Conservation (phyloP, 768 basidiomycete species). For the Boletus tylopilopsis region DNA sequence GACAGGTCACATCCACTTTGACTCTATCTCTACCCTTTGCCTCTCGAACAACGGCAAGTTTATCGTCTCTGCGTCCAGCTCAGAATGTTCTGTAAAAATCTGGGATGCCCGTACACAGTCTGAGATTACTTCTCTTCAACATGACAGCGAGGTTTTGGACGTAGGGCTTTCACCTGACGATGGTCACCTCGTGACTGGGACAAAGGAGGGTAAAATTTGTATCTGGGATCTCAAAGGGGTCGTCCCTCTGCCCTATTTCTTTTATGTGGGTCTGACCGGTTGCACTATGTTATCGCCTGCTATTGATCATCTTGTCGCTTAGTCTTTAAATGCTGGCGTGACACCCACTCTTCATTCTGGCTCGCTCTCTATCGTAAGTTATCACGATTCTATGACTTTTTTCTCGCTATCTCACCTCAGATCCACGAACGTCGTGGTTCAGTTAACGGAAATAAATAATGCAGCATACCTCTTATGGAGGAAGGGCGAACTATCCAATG, state of each 20-base stretch:
- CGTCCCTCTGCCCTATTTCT: constrained; percentile 11
- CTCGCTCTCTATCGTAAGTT: constrained; percentile 6
- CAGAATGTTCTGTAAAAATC: constrained; percentile 11
- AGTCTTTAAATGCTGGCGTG: constrained; percentile 10
- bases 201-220: constrained; percentile 5
- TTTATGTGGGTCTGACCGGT: constrained; percentile 2
- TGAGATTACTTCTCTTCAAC: constrained; percentile 7
- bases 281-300: not conserved
- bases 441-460: constrained; percentile 15
- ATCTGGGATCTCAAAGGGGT: constrained; percentile 15
- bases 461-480: constrained; percentile 10
- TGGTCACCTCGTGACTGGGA: not conserved
- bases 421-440: not conserved
- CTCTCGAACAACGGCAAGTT: constrained; percentile 22
- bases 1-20: constrained; percentile 8
- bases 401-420: constrained; percentile 1
- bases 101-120: constrained; percentile 11
- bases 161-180: constrained; percentile 16
- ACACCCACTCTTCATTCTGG: not conserved
- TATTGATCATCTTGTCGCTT: not conserved
- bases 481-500: not conserved
- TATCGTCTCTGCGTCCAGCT: constrained; percentile 17
- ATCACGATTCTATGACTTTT: not conserved
- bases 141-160: constrained; percentile 9
- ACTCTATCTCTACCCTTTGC: constrained; percentile 13